These are phyloP conservation scores for Pseudotsuga menziesii DNA, from an alignment of 75 land plant species.

Conservation along the genomic window DNA sequence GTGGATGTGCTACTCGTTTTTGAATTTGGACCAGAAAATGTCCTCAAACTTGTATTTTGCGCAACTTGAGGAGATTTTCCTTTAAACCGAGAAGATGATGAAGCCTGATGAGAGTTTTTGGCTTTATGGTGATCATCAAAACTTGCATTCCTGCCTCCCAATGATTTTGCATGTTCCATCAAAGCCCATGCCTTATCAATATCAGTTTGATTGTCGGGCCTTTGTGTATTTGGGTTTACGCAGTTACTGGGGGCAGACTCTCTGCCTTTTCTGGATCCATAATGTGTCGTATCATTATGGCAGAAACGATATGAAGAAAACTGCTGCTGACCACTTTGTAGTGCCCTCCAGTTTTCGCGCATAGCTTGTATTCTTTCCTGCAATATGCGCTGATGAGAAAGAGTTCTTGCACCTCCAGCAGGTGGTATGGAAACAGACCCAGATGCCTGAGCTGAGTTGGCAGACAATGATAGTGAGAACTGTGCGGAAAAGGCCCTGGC, in stretches of 20 bases:
- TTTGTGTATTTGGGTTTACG: neutral
- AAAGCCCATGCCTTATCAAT: slow-evolving; percentile 69
- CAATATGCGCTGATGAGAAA: slow-evolving; percentile 37
- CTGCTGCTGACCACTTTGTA: slow-evolving; percentile 41
- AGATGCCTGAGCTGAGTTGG: neutral
- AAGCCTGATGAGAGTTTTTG: neutral
- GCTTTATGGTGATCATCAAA: neutral
- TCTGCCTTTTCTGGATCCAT: neutral
- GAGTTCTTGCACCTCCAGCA: slow-evolving; percentile 41
- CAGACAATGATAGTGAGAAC: neutral
- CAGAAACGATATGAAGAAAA: slow-evolving; percentile 28
- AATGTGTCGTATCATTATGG: neutral
- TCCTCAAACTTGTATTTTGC: neutral
- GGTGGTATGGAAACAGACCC: neutral
- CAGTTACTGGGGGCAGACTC: neutral
- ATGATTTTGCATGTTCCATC: slow-evolving; percentile 54
- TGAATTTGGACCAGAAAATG: neutral
- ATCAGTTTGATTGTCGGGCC: slow-evolving; percentile 18
- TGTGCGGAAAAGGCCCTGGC: slow-evolving; percentile 8
- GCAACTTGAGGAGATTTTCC: neutral
- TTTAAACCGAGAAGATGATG: neutral
- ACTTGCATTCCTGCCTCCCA: neutral
- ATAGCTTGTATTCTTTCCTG: slow-evolving; percentile 40
- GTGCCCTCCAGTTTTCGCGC: slow-evolving; percentile 72
- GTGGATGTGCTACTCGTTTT: neutral